Evolutionary conservation across 78 protist species (phyloP).

Genomic region (Dictyostelium firmibasis): DNA sequence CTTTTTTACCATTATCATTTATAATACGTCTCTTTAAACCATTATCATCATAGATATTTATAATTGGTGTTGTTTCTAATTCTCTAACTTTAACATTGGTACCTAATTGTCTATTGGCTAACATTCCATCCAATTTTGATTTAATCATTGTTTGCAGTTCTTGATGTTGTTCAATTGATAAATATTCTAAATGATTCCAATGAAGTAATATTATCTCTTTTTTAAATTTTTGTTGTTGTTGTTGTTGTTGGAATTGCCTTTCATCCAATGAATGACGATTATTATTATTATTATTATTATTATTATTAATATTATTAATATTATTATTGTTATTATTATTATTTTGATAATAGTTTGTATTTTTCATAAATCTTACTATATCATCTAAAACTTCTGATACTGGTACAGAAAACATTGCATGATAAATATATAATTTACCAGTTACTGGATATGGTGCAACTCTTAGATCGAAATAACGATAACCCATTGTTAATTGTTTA

Average conservation of each 20-base stretch:
- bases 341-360: neutral
- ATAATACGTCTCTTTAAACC: neutral
- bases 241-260: neutral
- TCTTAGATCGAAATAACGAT: conserved; percentile 1
- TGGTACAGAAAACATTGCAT: neutral
- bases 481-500: neutral
- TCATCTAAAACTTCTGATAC: neutral
- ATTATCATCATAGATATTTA: conserved; percentile 4
- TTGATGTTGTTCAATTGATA: neutral
- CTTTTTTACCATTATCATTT: neutral
- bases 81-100: neutral
- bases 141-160: neutral
- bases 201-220: neutral
- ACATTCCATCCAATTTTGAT: neutral
- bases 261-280: neutral
- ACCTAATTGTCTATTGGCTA: neutral
- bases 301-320: too few relatives aligned
- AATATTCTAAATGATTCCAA: conserved; percentile 8
- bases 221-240: neutral
- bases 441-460: neutral
- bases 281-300: too few relatives aligned
- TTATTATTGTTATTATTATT: too few relatives aligned
- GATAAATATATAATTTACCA: neutral
- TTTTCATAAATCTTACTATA: neutral
- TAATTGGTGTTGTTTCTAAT: neutral